Base-by-base conservation (phyloP, 306 rosid genomes). In the Prunus mume region DNA sequence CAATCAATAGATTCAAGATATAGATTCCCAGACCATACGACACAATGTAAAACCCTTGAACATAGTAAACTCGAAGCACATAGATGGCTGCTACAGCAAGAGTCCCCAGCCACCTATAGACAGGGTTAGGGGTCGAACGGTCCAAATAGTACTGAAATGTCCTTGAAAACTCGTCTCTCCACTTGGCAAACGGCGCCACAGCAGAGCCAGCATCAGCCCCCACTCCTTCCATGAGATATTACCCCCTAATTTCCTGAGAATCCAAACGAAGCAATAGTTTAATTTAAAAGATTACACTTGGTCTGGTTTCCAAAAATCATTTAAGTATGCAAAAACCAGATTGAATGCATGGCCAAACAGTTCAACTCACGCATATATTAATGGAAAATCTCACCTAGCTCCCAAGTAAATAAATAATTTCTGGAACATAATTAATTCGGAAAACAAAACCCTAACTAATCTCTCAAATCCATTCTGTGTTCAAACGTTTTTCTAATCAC, bases 41-140 rank as follows among this genome's bases (percentile, higher is more conserved):
- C 13, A 90, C 83, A 75, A 90, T 74, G 77, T 86, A 88, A 70
- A 86, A 90, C 25, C 96, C 96, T 28, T 86, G 88, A 69, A 81
- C 78, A 66, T 27, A 86, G 87, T 81, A 90, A 72, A 88, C 87
- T 67, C 93, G 86, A 71, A 90, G 71, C 61, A 86, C 71, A 49
- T 85, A 90, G 71, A 90, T 75, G 0, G 73, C 74, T 1, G 85
- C 85, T 13, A 68, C 85, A 19, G 78, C 81, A 58, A 85, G 80
- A 19, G 91, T 90, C 28, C 91, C 96, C 47, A 86, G 56, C 96
- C 96, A 90, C 82, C 96, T 81, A n/a, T 87, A 74, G 25, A 85
- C 81, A 5, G 85, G 76, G 51, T 88, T 88, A 57, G 91, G 93
- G 54, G 87, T 85, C 3, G 90, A 86, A 0, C 85, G 87, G 77